A percentile compares a stretch with the other conserved stretches of the same genome.
These are phyloP conservation scores for Pseudogymnoascus sp. DNA, from an alignment of 2,329 filamentous ascomycete genomes.

Conservation along the genomic window DNA sequence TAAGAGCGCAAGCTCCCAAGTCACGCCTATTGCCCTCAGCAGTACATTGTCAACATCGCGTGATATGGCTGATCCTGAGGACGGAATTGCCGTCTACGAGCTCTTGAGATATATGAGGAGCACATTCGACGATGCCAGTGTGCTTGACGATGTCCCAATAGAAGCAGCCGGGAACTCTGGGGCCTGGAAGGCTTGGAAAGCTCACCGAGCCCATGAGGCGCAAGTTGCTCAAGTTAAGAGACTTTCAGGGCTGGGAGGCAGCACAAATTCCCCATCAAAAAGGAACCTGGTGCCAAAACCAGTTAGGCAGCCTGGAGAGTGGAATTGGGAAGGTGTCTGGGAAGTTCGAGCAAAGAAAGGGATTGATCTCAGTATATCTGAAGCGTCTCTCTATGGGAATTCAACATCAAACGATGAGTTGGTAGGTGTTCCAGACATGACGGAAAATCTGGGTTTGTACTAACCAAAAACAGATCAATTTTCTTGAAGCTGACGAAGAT, in stretches of 20 bases:
- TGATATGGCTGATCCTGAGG: constrained; percentile 12
- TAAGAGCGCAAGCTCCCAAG: background rate
- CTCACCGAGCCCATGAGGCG: constrained; percentile 49
- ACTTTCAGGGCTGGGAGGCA: background rate
- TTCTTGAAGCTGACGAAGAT: constrained; percentile 52
- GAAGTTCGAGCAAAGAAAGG: constrained; percentile 77
- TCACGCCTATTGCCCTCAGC: background rate
- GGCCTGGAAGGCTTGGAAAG: constrained; percentile 89
- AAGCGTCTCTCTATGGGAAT: constrained; percentile 67
- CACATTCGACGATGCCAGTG: constrained; percentile 66
- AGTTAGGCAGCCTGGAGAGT: constrained; percentile 61
- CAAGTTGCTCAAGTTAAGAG: constrained; percentile 1
- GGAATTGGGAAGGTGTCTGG: constrained; percentile 99
- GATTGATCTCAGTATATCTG: constrained; percentile 67
- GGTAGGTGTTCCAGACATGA: constrained; percentile 42
- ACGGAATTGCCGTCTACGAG: constrained; percentile 45
- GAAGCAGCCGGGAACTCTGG: constrained; percentile 81
- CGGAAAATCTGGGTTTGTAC: background rate
- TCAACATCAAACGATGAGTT: constrained; percentile 57
- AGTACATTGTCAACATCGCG: background rate
- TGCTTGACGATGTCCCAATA: constrained; percentile 71
- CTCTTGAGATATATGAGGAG: constrained; percentile 74
- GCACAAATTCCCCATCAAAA: constrained; percentile 1
- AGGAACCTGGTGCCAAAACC: constrained; percentile 12
- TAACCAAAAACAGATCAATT: constrained; percentile 47